These are phyloP conservation scores for Colletotrichum sublineola DNA, from an alignment of 2,329 filamentous ascomycete species.

Conservation along the genomic window DNA sequence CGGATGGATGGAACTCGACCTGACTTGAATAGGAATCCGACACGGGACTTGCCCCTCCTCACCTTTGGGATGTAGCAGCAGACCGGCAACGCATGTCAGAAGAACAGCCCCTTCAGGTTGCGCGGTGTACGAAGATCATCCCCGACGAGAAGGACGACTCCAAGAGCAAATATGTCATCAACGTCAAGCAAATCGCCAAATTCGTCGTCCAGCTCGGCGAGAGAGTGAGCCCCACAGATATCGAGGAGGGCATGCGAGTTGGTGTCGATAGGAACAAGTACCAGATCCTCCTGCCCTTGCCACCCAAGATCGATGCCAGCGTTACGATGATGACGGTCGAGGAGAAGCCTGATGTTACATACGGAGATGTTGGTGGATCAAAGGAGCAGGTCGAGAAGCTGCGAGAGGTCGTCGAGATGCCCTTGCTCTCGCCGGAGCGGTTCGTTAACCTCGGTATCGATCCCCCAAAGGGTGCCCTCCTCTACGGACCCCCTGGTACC, in stretches of 20 bases:
- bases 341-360: conserved; percentile 99
- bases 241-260: conserved; percentile 99
- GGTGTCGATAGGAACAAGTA: conserved; percentile 99
- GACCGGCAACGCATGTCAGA: conserved; percentile 99
- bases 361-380: conserved; percentile 98
- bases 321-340: conserved; percentile 99
- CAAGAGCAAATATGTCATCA: conserved; percentile 99
- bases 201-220: conserved; percentile 98
- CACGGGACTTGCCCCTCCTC: conserved; percentile 95
- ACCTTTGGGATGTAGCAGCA: conserved; percentile 98
- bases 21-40: conserved; percentile 82
- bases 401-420: conserved; percentile 98
- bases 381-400: conserved; percentile 99
- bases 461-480: conserved; percentile 94
- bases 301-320: conserved; percentile 98
- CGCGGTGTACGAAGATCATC: conserved; percentile 99
- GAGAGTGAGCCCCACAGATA: conserved; percentile 96
- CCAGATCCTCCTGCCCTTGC: conserved; percentile 95
- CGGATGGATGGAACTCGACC: conserved; percentile 24
- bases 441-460: conserved; percentile 99
- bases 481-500: conserved; percentile 98
- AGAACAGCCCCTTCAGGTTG: conserved; percentile 97
- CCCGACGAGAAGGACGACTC: conserved; percentile 94
- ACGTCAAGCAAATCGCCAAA: conserved; percentile 99
- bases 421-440: conserved; percentile 92